Evolutionary conservation across 2,329 filamentous ascomycete species (phyloP), one percentile per base, ranked within the genome.

Genomic region (Parascedosporium putredinis): DNA sequence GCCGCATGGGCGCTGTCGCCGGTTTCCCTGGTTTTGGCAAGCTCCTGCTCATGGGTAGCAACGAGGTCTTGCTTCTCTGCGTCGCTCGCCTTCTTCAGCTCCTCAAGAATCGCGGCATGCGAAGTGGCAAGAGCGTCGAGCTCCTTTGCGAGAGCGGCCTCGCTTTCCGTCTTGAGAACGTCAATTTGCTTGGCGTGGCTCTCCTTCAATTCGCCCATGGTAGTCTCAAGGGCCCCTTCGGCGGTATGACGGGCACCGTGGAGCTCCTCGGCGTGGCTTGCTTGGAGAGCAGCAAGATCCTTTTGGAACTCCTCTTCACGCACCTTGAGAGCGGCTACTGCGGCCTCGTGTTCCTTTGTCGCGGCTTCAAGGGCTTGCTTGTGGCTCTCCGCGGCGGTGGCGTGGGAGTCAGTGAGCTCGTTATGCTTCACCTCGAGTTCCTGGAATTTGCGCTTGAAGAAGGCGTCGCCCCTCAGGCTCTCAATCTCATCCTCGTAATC

Each of bases 401-500:
- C 54, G 38, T 65, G 65, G 5, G 64, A 60, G 9, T 63, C 55
- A 53, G 66, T 62, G 43, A 76, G 66, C 55, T 78, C 75, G 9
- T 67, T 68, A 60, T 83, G 74, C 60, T 81, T 73, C 4, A 61
- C 62, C 59, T 82, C 77, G 5, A 84, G 70, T 33, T 78, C 75
- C 52, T 80, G 72, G 53, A 77, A 83, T 62, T 81, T 78, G 55
- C 75, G 74, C 66, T 80, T 81, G 64, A 81, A 80, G 60, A 76
- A 76, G 12, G 79, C 78, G 54, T 83, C 78, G 20, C 78, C 79
- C 51, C 75, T 73, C 14, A 83, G 72, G 51, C 74, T 75, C 58
- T 83, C 79, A 49, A 84, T 82, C 60, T 83, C 79, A n/a, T 73
- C 70, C 59, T 83, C 75, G 55, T 81, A 81, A 55, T 83, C 79